Base-by-base conservation (phyloP, 2,329 filamentous ascomycete genomes). In the Nigrospora oryzae region DNA sequence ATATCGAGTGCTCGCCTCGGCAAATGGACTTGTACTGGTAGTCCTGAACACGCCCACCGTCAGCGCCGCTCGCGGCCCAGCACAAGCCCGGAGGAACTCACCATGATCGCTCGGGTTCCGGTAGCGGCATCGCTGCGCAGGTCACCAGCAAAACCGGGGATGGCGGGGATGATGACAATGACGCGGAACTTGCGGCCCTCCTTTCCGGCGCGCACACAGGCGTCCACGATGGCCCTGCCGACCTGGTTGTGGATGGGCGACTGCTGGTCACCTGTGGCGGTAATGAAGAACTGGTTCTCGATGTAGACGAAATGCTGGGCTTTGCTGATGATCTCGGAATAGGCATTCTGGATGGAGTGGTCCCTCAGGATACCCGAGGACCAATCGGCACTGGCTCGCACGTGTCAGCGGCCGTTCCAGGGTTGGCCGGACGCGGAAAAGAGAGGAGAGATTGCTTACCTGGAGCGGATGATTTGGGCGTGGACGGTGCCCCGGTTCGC, bases 231-330 rank as follows among this genome's bases (percentile, higher is more conserved):
- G 2, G 93, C 84, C 8, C 75, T 74, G 12, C 93, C 93, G 43
- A 98, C 86, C 15, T 81, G 84, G 60, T 98, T 98, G 63, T 89
- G 82, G 19, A 97, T 80, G 0, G 91, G 91, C 1, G 74, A 68
- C 61, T 96, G 90, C 33, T 95, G 66, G n/a, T 93, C 83, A 10
- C 89, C 89, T 0, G 91, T 97, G 0, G 93, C 87, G 1, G 89
- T 94, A 60, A 94, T 96, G 73, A 97, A 98, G 70, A 97, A 97
- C 58, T 98, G 93, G 57, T 97, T 97, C 63, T 98, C 93, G 49
- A 98, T 95, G 68, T 97, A 98, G 19, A 98, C 85, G 54, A 81
- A 96, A 61, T 97, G 91, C 64, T 96, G 71, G 0, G 91, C 91
- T 42, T 87, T 88, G 42, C 83, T 74, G 55, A 97, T 97, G 30